Conservation (phyloP, 2,329 filamentous ascomycete species). For the Alternaria tenuissima region DNA sequence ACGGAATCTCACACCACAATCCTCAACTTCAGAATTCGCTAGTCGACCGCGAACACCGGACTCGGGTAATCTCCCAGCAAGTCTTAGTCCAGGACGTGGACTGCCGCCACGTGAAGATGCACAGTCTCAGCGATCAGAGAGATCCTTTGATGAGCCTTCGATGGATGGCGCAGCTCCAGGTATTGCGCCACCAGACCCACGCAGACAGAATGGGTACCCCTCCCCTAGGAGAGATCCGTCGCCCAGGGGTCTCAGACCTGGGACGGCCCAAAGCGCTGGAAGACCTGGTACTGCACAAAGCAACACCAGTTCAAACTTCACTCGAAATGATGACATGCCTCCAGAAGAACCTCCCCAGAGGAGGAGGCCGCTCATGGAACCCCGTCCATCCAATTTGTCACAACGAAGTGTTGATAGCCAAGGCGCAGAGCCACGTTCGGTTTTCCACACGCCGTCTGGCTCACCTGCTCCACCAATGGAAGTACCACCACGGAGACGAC, state of each 20-base stretch:
- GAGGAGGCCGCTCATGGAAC: slow-evolving; percentile 72
- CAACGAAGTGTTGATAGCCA: slow-evolving; percentile 38
- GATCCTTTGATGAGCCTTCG: slow-evolving; percentile 38
- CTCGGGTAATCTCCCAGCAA: slow-evolving; percentile 32
- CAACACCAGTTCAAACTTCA: slow-evolving; percentile 42
- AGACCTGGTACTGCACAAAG: slow-evolving; percentile 49
- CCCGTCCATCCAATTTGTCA: slow-evolving; percentile 38
- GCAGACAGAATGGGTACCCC: slow-evolving; percentile 41
- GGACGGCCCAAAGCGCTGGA: slow-evolving; percentile 44
- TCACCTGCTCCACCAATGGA: slow-evolving; percentile 37
- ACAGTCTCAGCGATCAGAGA: slow-evolving; percentile 40
- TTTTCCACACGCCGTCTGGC: slow-evolving; percentile 36
- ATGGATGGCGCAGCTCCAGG: slow-evolving; percentile 32
- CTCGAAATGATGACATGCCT: slow-evolving; percentile 38
- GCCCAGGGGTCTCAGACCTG: slow-evolving; percentile 45
- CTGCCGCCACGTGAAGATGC: slow-evolving; percentile 40
- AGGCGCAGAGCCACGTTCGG: slow-evolving; percentile 26
- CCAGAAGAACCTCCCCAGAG: slow-evolving; percentile 63
- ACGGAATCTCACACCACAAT: slow-evolving; percentile 51
- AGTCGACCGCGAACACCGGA: slow-evolving; percentile 45
- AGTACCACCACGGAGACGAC: slow-evolving; percentile 34
- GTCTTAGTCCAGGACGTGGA: slow-evolving; percentile 39
- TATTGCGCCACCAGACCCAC: slow-evolving; percentile 35
- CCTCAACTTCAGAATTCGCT: slow-evolving; percentile 50
- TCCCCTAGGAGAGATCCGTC: slow-evolving; percentile 41